A percentile compares a stretch with the other conserved stretches of the same genome.
These are phyloP conservation scores for Starmerella floricola DNA, from an alignment of 805 yeast species.

Conservation along the genomic window DNA sequence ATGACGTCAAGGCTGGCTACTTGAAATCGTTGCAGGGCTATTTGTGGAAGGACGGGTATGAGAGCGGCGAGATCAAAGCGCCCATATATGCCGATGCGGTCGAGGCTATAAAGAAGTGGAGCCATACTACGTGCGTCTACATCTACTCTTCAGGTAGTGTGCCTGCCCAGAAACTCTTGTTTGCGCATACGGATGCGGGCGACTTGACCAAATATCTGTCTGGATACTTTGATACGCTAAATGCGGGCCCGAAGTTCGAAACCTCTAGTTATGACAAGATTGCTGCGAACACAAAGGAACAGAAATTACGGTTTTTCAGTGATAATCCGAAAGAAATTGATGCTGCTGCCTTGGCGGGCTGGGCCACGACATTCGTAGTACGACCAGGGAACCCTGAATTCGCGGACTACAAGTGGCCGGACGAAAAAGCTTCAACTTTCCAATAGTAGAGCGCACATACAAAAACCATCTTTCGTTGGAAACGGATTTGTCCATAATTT, in stretches of 20 bases:
- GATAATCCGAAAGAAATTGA: slow-evolving; percentile 68
- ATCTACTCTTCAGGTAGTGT: slow-evolving; percentile 87
- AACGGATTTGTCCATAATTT: too few species aligned
- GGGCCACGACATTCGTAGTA: slow-evolving; percentile 45
- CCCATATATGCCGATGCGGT: slow-evolving; percentile 70
- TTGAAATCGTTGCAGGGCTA: slow-evolving; percentile 72
- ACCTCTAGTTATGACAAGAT: slow-evolving; percentile 48
- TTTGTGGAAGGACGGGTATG: slow-evolving; percentile 73
- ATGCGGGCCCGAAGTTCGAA: slow-evolving; percentile 63
- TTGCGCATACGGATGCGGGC: slow-evolving; percentile 42
- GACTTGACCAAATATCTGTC: slow-evolving; percentile 37
- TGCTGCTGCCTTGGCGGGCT: slow-evolving; percentile 60
- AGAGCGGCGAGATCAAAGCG: slow-evolving; percentile 59
- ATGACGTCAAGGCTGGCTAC: slow-evolving; percentile 65
- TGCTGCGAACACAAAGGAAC: slow-evolving; percentile 30
- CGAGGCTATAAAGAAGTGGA: slow-evolving; percentile 39
- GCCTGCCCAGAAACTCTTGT: slow-evolving; percentile 71
- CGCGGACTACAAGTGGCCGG: slow-evolving; percentile 12
- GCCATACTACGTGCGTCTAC: slow-evolving; percentile 33
- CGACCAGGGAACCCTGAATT: slow-evolving; percentile 57
- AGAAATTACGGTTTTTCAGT: slow-evolving; percentile 51
- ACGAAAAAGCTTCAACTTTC: neutral
- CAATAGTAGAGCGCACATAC: too few species aligned
- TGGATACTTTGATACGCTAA: slow-evolving; percentile 77
- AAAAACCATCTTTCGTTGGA: too few species aligned